phyloP scores from a whole-genome alignment of 2,329 filamentous ascomycete species.

The Ceratocystis cubensis region DNA sequence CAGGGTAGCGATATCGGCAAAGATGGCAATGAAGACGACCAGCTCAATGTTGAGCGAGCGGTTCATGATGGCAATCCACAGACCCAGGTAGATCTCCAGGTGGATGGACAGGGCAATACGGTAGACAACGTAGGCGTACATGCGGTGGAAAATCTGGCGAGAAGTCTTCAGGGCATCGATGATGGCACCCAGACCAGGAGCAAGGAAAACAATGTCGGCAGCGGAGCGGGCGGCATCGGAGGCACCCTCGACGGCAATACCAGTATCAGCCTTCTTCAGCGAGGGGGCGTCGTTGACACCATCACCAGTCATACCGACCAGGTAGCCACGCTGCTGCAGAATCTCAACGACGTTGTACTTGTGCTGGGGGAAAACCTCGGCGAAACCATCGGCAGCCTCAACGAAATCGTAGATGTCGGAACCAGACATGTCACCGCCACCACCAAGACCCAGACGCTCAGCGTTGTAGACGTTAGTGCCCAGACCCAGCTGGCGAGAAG shows the following conservation, averaged over 20 bases:
- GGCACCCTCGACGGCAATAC: slow-evolving; percentile 86
- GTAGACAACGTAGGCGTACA: slow-evolving; percentile 94
- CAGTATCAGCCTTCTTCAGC: slow-evolving; percentile 89
- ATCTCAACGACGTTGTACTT: slow-evolving; percentile 93
- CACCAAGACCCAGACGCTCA: slow-evolving; percentile 80
- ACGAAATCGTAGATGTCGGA: slow-evolving; percentile 94
- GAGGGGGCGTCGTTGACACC: slow-evolving; percentile 91
- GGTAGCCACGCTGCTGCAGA: slow-evolving; percentile 81
- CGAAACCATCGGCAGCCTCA: slow-evolving; percentile 87
- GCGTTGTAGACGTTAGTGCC: slow-evolving; percentile 91
- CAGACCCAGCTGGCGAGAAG: slow-evolving; percentile 78
- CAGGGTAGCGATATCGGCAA: slow-evolving; percentile 82
- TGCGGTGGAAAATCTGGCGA: slow-evolving; percentile 89
- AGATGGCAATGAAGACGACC: slow-evolving; percentile 89
- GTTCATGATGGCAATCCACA: slow-evolving; percentile 86
- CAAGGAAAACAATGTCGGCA: slow-evolving; percentile 88
- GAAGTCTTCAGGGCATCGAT: slow-evolving; percentile 88
- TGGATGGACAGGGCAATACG: slow-evolving; percentile 87
- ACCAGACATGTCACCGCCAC: slow-evolving; percentile 82
- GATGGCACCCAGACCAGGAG: slow-evolving; percentile 79
- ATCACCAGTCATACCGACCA: slow-evolving; percentile 93
- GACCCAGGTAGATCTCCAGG: slow-evolving; percentile 79
- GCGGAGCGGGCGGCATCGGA: slow-evolving; percentile 84
- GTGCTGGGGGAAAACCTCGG: slow-evolving; percentile 89
- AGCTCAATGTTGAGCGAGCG: slow-evolving; percentile 71